phyloP scores from a whole-genome alignment of 108 stramenopile genomes.

The Chaetoceros tenuissimus region DNA sequence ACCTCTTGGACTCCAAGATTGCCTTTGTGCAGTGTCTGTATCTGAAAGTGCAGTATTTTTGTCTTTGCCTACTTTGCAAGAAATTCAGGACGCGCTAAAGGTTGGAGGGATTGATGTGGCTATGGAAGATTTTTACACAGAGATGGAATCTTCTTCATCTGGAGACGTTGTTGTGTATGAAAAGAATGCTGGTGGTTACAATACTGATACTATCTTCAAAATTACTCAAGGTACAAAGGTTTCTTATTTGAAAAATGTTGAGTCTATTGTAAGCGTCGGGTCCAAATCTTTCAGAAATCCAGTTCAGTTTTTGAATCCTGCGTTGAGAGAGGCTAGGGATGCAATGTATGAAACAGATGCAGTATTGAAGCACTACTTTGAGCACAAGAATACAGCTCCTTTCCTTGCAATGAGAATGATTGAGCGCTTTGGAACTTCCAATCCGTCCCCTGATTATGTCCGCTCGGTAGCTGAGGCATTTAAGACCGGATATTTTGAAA shows the following conservation, averaged over 20 bases:
- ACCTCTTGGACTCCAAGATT: too few species aligned
- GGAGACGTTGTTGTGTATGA: too few species aligned
- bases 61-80: slow-evolving; percentile 21
- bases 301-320: slow-evolving; percentile 18
- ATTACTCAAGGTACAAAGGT: slow-evolving; percentile 2
- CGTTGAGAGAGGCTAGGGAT: slow-evolving; percentile 17
- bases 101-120: slow-evolving; percentile 23
- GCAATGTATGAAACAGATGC: slow-evolving; percentile 47
- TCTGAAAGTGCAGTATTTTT: slow-evolving; percentile 15
- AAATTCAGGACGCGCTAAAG: slow-evolving; percentile 10
- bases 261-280: slow-evolving; percentile 22
- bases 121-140: too few species aligned
- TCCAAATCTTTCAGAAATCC: slow-evolving; percentile 25
- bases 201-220: slow-evolving; percentile 3
- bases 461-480: slow-evolving; percentile 23
- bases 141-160: slow-evolving; percentile 21
- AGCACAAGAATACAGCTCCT: slow-evolving; percentile 37
- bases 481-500: slow-evolving; percentile 8
- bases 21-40: too few species aligned
- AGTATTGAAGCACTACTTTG: slow-evolving; percentile 26
- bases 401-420: slow-evolving; percentile 29
- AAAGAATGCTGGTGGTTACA: too few species aligned
- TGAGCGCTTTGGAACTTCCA: slow-evolving; percentile 32
- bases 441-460: slow-evolving; percentile 38
- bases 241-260: slow-evolving; percentile 7